phyloP scores from a whole-genome alignment of 2,329 filamentous ascomycete species.

The Talaromyces sp. region DNA sequence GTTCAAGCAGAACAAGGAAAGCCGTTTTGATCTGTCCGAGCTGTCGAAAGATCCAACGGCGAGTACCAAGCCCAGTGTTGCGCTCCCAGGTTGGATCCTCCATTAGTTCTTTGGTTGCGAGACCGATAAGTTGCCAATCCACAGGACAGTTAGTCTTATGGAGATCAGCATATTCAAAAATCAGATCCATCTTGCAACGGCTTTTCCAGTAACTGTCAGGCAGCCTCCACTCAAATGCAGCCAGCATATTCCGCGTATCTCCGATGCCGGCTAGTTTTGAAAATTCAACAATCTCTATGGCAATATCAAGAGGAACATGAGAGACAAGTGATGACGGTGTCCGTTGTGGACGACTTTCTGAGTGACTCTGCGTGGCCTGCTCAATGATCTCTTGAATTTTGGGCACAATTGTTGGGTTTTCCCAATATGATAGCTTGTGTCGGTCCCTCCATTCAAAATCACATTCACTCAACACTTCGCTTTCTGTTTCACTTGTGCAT shows the following conservation, averaged over 20 bases:
- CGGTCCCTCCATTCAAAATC: not conserved
- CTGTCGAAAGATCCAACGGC: slow-evolving; percentile 8
- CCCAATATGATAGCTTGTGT: not conserved
- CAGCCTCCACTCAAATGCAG: slow-evolving; percentile 14
- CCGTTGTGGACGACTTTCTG: not conserved
- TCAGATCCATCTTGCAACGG: slow-evolving; percentile 13
- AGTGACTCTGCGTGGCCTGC: not conserved
- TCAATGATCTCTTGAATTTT: slow-evolving; percentile 11
- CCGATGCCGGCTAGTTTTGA: slow-evolving; percentile 1
- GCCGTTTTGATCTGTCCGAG: slow-evolving; percentile 1
- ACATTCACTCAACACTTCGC: not conserved
- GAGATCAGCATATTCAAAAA: slow-evolving; percentile 16
- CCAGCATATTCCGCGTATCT: slow-evolving; percentile 14
- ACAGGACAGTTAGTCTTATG: slow-evolving; percentile 3
- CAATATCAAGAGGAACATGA: slow-evolving; percentile 12
- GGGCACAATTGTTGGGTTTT: slow-evolving; percentile 9
- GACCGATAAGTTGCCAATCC: slow-evolving; percentile 15
- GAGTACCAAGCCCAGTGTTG: slow-evolving; percentile 12
- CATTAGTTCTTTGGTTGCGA: slow-evolving; percentile 12
- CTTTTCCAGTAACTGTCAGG: slow-evolving; percentile 15
- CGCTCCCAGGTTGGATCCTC: slow-evolving; percentile 4
- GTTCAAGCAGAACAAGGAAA: slow-evolving; percentile 11
- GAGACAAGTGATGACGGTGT: slow-evolving; percentile 2
- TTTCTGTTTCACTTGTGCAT: not conserved
- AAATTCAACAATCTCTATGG: slow-evolving; percentile 8